Evolutionary conservation across 139 green algal species (phyloP).

Genomic region (Coelastrella sp.): DNA sequence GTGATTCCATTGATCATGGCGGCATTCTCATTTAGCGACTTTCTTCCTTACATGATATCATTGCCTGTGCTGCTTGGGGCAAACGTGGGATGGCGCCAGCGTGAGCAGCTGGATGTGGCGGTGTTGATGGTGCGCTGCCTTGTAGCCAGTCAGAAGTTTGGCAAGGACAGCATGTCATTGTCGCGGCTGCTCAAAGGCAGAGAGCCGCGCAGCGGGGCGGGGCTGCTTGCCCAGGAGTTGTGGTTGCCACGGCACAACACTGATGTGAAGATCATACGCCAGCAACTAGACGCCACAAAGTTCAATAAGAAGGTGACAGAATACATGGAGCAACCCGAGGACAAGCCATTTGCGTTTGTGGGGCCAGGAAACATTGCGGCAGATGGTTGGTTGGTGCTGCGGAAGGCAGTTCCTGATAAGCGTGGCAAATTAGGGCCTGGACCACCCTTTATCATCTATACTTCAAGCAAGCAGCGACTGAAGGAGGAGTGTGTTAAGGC

Average conservation of each 20-base stretch:
- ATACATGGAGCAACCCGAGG: not conserved
- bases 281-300: not conserved
- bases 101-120: not conserved
- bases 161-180: not conserved
- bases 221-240: not conserved
- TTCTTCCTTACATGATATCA: not conserved
- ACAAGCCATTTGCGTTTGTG: conserved; percentile 10
- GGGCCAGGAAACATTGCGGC: not conserved
- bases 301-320: not conserved
- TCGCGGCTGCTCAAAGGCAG: not conserved
- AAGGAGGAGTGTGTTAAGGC: not conserved
- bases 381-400: conserved; percentile 2
- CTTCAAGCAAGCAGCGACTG: not conserved
- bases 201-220: not conserved
- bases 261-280: not conserved
- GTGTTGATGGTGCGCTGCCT: not conserved
- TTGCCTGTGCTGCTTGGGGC: conserved; percentile 1
- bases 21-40: not conserved
- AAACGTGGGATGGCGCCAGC: not conserved
- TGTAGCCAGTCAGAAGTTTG: not conserved
- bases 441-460: not conserved
- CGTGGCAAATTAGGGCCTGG: not conserved
- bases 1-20: not conserved
- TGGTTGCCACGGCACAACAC: not conserved
- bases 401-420: not conserved